Base-by-base conservation (phyloP, 192 early-diverging fungal species). In the Backusella sp. region DNA sequence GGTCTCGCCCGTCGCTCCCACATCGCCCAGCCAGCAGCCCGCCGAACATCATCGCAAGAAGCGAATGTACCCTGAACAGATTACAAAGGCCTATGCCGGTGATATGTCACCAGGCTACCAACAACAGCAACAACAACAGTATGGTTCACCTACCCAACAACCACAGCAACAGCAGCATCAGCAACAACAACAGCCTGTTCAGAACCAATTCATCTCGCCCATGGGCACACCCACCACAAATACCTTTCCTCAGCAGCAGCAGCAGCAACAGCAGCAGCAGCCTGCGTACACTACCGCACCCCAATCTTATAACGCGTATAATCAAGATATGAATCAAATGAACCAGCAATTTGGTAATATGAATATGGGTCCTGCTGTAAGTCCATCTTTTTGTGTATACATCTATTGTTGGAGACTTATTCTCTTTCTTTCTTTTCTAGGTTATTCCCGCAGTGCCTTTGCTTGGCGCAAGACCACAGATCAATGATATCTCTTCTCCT, bases 1-100 rank as follows among this genome's bases (percentile, higher is more conserved):
- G 0, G 17, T n/a, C 17, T 68, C 59, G 44, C 66, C 81, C 35
- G 34, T 78, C 30, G 26, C 79, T 0, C 73, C 83, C 1, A 66
- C 77, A 9, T 76, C 77, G 1, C 75, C 80, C 7, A 74, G 21
- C 19, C 26, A 52, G 36, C 69, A 21, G 5, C 21, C 34, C 42
- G 42, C 68, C 11, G 76, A 77, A 4, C 78, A 75, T 52, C 83
- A 82, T 52, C 82, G 84, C 68, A 74, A 80, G 28, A 89, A 89
- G 76, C 72, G 88, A 65, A 77, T 85, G 78, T 89, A 89, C 76
- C 88, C 88, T 19, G 79, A 85, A 4, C 82, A 87, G 53, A 87
- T 84, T 35, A 76, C 73, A 1, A 73, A 83, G 39, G 73, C 83
- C 0, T 89, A 86, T 46, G 56, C 76, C 21, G 86, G 86, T 21